phyloP scores from a whole-genome alignment of 441 rosid genomes.

The Raphanus hybrid region DNA sequence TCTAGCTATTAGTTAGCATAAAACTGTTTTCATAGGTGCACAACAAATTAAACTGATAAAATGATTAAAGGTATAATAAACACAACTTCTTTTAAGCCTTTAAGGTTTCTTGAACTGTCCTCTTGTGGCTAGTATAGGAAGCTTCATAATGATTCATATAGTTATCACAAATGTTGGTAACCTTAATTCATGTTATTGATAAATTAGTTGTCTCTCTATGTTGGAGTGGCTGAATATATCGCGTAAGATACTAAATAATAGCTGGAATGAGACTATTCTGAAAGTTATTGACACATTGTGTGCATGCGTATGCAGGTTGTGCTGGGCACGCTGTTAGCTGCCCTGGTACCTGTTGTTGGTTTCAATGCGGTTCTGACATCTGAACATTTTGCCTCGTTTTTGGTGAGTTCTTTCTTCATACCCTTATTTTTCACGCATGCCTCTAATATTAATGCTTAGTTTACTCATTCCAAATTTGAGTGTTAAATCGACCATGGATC shows the following conservation, averaged over 20 bases:
- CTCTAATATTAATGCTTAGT: background rate
- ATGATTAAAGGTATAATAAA: background rate
- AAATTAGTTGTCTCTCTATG: conserved; percentile 12
- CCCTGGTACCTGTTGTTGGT: conserved; percentile 99
- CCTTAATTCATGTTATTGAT: background rate
- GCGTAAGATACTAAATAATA: conserved; percentile 25
- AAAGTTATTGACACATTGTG: conserved; percentile 26
- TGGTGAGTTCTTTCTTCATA: conserved; percentile 60
- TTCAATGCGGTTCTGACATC: conserved; percentile 99
- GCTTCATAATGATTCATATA: conserved; percentile 3
- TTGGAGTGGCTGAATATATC: conserved; percentile 19
- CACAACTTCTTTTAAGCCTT: conserved; percentile 10
- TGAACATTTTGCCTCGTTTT: conserved; percentile 99
- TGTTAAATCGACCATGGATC: conserved; percentile 5
- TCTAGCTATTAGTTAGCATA: background rate
- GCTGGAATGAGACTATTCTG: conserved; percentile 30
- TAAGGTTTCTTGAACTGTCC: background rate
- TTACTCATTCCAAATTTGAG: conserved; percentile 10
- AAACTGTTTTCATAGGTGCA: conserved; percentile 7
- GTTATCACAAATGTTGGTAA: conserved; percentile 12
- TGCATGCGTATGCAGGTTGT: conserved; percentile 69
- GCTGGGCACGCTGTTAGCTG: conserved; percentile 89
- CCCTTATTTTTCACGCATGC: background rate
- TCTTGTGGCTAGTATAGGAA: conserved; percentile 8
- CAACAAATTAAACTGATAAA: background rate